These are phyloP conservation scores for Micractinium conductrix DNA, from an alignment of 139 green algal genomes.

Conservation along the genomic window DNA sequence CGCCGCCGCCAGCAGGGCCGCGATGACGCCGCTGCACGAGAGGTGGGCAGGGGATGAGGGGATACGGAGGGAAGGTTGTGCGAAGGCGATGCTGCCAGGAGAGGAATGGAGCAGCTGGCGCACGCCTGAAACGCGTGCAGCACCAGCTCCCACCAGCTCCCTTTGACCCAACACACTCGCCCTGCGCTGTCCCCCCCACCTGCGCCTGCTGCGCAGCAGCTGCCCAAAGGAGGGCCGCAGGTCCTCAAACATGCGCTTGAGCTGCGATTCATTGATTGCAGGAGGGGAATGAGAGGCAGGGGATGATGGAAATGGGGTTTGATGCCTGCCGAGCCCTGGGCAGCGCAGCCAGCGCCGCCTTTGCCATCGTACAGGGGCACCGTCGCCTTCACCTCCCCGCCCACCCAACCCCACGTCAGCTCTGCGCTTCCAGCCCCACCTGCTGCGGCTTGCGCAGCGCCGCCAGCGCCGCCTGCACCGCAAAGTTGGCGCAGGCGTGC, in stretches of 20 bases:
- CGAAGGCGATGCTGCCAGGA: not conserved
- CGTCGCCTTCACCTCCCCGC: no score
- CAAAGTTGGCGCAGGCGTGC: constrained; percentile 80
- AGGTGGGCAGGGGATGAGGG: constrained; percentile 48
- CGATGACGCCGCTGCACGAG: constrained; percentile 74
- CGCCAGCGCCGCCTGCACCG: constrained; percentile 68
- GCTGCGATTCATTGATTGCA: no score
- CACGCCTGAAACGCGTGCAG: no score
- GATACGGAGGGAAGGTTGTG: not conserved
- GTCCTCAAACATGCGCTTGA: constrained; percentile 63
- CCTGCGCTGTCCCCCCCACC: constrained; percentile 65
- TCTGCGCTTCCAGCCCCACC: not conserved
- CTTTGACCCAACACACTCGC: no score
- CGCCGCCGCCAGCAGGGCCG: constrained; percentile 63
- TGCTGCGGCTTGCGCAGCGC: constrained; percentile 36
- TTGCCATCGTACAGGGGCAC: no score
- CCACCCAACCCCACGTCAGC: no score
- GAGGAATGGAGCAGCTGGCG: not conserved
- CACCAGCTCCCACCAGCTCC: no score
- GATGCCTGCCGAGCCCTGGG: no score
- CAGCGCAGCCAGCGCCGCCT: no score
- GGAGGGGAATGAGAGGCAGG: no score
- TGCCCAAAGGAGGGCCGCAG: constrained; percentile 53
- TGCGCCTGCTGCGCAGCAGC: constrained; percentile 65
- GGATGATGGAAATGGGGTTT: no score